These are phyloP conservation scores for Hagleromyces aurorensis DNA, from an alignment of 805 yeast genomes.

Conservation along the genomic window DNA sequence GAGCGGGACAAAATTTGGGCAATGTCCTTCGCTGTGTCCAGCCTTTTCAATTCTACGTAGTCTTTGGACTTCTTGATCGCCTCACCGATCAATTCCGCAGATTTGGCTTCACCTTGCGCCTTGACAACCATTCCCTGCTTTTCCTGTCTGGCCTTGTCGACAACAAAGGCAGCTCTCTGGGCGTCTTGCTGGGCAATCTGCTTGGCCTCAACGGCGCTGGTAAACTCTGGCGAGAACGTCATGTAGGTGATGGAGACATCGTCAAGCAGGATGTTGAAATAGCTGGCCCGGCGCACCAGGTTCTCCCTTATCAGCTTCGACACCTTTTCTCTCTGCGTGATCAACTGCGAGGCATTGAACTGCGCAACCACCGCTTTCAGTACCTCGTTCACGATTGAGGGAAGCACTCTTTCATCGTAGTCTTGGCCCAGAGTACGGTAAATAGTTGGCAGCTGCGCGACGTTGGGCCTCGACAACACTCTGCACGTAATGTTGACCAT, in stretches of 20 bases:
- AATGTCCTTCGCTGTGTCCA: slow-evolving; percentile 95
- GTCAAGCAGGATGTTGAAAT: slow-evolving; percentile 80
- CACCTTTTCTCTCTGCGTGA: slow-evolving; percentile 97
- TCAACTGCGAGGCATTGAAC: slow-evolving; percentile 94
- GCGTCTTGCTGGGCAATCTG: slow-evolving; percentile 99
- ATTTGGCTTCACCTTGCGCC: slow-evolving; percentile 97
- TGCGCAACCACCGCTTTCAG: slow-evolving; percentile 95
- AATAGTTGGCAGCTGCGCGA: slow-evolving; percentile 68
- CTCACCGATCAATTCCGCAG: slow-evolving; percentile 97
- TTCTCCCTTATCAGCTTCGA: slow-evolving; percentile 86
- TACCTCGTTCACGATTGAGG: slow-evolving; percentile 97
- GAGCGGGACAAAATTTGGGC: slow-evolving; percentile 77
- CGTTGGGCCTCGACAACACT: slow-evolving; percentile 85
- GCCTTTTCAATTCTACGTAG: slow-evolving; percentile 91
- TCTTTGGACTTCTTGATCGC: slow-evolving; percentile 95
- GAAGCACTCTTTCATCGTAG: slow-evolving; percentile 94
- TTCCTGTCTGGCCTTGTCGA: slow-evolving; percentile 95
- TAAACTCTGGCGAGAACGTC: slow-evolving; percentile 97
- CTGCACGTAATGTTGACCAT: slow-evolving; percentile 99
- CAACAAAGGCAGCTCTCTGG: slow-evolving; percentile 94
- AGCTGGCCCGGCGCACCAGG: slow-evolving; percentile 82
- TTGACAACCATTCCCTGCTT: slow-evolving; percentile 94
- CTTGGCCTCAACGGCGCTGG: slow-evolving; percentile 95
- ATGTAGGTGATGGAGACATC: slow-evolving; percentile 94
- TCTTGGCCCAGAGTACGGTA: slow-evolving; percentile 90